Percentiles rank a stretch among this genome's conserved stretches.
These are phyloP conservation scores for Trichoderma brevicompactum DNA, from an alignment of 2,329 filamentous ascomycete species.

Conservation along the genomic window DNA sequence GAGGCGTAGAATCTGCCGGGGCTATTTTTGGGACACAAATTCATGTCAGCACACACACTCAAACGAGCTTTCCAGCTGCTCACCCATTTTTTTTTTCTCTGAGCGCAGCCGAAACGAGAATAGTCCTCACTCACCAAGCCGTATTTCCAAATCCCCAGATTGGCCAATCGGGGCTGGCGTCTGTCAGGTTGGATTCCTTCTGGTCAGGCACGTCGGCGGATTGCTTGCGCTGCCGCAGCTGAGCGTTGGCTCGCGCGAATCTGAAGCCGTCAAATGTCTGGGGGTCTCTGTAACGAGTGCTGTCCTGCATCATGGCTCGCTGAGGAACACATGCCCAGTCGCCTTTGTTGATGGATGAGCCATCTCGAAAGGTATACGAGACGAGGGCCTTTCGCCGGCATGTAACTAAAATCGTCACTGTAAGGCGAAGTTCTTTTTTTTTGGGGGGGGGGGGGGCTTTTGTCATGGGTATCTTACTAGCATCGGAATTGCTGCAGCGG, in stretches of 20 bases:
- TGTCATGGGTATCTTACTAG: not conserved
- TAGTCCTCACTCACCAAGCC: conserved; percentile 6
- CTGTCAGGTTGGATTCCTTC: conserved; percentile 5
- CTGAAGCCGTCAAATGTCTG: conserved; percentile 23
- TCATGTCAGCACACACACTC: not conserved
- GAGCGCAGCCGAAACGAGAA: not conserved
- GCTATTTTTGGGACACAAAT: not conserved
- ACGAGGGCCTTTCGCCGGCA: conserved; percentile 20
- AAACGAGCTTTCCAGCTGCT: conserved; percentile 2
- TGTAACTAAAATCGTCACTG: not conserved
- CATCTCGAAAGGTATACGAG: conserved; percentile 16
- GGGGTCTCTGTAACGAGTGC: conserved; percentile 8
- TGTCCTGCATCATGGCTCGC: conserved; percentile 19
- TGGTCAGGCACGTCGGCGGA: not conserved
- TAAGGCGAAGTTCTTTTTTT: not conserved
- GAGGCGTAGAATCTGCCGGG: conserved; percentile 18
- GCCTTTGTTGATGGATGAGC: conserved; percentile 9
- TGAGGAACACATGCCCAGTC: conserved; percentile 18
- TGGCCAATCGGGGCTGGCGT: not conserved
- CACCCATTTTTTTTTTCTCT: not conserved
- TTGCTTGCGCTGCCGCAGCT: not conserved
- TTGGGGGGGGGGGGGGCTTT: too few species aligned
- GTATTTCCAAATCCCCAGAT: conserved; percentile 10
- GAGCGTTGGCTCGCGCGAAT: conserved; percentile 12
- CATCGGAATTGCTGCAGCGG: conserved; percentile 18